Base-by-base conservation (phyloP, 1,284 basidiomycete genomes). In the Ganoderma sinense region DNA sequence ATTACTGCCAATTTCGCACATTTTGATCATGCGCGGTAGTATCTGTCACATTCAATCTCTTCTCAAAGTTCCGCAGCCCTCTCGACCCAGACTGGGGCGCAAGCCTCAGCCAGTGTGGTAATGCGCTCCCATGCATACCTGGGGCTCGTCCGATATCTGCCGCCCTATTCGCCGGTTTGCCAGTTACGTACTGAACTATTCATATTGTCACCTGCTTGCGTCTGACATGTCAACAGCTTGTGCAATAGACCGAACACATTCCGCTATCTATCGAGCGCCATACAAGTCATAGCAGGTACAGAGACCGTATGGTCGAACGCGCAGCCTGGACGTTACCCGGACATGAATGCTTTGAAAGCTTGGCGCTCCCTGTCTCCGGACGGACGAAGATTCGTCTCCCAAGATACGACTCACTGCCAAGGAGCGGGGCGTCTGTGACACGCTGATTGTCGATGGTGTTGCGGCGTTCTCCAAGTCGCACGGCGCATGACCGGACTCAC, bases 381-480 rank as follows among this genome's bases (percentile, higher is more conserved):
- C 61, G 62, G 62, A 62, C 39, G 33, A 68, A 68, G 64, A 69
- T 63, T 73, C 65, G 65, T 64, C 16, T 14, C 58, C 48, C 58
- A 59, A 48, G 61, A 68, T 65, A 69, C 66, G 66, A 68, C 26
- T 61, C 69, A 69, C 59, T 64, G 67, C 68, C 53, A 40, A 43
- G 45, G 45, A 26, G n/a, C n/a, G n/a, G n/a, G 53, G 58, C 64
- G 39, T 69, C 20, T 63, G 51, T 48, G 61, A 65, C 67, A 65
- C 39, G 63, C 60, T 69, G 69, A 69, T 68, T 65, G 64, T 69
- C 68, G 72, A 65, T 58, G 10, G 43, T 48, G 53, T 40, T 43
- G 64, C 72, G 66, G 68, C 51, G 63, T 64, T 69, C 61, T 68
- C 71, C 69, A 67, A 60, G 43, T 74, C 71, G 58, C 71, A 72